Percentiles rank a stretch among this genome's conserved stretches.
These are phyloP conservation scores for Flaveria sonorensis DNA, from an alignment of 129 eudicot genomes.

Conservation along the genomic window DNA sequence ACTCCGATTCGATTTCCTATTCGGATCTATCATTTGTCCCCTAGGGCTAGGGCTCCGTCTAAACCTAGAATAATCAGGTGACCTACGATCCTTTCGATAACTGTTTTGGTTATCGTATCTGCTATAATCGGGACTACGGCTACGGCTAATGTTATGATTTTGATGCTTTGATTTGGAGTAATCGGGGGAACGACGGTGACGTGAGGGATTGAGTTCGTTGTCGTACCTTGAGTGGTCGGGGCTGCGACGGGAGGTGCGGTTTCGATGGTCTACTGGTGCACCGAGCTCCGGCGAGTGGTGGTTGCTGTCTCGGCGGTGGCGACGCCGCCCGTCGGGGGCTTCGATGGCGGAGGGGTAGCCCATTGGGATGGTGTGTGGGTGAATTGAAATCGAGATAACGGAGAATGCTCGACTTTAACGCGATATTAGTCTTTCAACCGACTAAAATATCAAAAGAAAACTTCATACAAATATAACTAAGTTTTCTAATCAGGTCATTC, in stretches of 20 bases:
- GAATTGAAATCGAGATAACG: neutral
- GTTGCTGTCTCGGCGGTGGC: constrained; percentile 32
- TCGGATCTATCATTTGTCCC: constrained; percentile 21
- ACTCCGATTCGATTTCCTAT: constrained; percentile 21
- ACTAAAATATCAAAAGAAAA: too few relatives aligned
- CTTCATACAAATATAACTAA: too few relatives aligned
- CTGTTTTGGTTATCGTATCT: constrained; percentile 41
- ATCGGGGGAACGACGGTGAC: constrained; percentile 37
- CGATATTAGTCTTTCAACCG: too few relatives aligned
- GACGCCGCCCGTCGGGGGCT: constrained; percentile 46
- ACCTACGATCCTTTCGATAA: constrained; percentile 35
- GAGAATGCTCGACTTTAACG: too few relatives aligned
- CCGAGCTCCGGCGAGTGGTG: constrained; percentile 47
- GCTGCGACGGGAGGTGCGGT: constrained; percentile 39
- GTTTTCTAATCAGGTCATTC: too few relatives aligned
- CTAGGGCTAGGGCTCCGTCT: constrained; percentile 60
- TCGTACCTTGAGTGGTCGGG: constrained; percentile 49
- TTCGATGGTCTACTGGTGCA: constrained; percentile 21
- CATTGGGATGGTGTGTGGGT: constrained; percentile 30
- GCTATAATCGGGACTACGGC: constrained; percentile 61
- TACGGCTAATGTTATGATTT: constrained; percentile 42
- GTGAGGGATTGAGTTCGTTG: constrained; percentile 30
- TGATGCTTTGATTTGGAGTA: constrained; percentile 38
- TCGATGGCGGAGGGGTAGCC: constrained; percentile 54
- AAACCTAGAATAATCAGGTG: constrained; percentile 62